Evolutionary conservation across 306 rosid genomes (phyloP).

Genomic region (Citrullus mucosospermus): DNA sequence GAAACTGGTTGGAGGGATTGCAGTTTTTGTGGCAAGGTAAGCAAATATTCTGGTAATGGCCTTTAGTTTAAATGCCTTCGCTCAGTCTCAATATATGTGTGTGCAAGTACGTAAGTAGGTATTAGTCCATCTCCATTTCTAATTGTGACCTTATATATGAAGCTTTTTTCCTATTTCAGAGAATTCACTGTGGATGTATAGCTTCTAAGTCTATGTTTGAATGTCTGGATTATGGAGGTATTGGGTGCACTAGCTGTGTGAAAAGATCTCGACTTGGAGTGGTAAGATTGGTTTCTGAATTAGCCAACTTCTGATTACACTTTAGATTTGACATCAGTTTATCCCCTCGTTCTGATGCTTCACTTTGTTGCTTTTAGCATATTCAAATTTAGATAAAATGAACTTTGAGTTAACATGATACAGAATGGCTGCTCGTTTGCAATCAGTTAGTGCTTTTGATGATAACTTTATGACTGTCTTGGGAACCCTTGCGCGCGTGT

Average conservation of each 20-base stretch:
- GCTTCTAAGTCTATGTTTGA: constrained; percentile 59
- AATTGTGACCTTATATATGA: not conserved
- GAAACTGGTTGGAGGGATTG: constrained; percentile 96
- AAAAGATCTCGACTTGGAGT: constrained; percentile 30
- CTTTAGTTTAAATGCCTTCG: not conserved
- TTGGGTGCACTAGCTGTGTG: constrained; percentile 58
- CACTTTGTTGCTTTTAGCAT: not conserved
- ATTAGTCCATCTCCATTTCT: not conserved
- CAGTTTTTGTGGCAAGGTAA: constrained; percentile 77
- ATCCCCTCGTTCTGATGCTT: not conserved
- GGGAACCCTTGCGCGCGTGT: not conserved
- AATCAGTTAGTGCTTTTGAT: not conserved
- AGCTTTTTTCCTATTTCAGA: constrained; percentile 35
- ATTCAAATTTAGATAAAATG: not conserved
- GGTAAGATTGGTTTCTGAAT: constrained; percentile 39
- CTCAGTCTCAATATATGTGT: not conserved
- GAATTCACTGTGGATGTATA: constrained; percentile 77
- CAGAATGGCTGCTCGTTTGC: not conserved
- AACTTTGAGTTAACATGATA: not conserved
- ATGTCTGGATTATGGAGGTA: constrained; percentile 74
- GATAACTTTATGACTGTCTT: not conserved
- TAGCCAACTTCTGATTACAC: not conserved
- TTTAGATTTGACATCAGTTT: not conserved
- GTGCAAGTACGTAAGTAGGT: not conserved
- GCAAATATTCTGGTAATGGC: not conserved